These are phyloP conservation scores for Neonectria hederae DNA, from an alignment of 2,329 filamentous ascomycete genomes.

Conservation along the genomic window DNA sequence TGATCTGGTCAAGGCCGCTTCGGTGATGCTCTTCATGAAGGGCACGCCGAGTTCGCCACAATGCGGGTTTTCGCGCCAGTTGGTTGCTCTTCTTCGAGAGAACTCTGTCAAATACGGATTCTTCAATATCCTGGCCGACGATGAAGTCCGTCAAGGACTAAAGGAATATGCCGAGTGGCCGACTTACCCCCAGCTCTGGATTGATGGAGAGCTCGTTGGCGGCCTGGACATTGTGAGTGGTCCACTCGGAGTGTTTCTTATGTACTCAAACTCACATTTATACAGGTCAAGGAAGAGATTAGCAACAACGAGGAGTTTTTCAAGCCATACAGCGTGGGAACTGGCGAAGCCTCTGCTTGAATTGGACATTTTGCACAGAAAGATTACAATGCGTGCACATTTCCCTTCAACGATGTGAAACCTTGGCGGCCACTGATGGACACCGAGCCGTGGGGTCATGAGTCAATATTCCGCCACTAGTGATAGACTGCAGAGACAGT, in stretches of 20 bases:
- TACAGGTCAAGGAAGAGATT: constrained; percentile 91
- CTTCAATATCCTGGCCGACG: constrained; percentile 98
- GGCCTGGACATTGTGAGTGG: constrained; percentile 91
- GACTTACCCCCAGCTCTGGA: constrained; percentile 95
- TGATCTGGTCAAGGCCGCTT: constrained; percentile 91
- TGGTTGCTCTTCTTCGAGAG: constrained; percentile 87
- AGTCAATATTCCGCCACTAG: not conserved
- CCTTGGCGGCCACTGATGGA: constrained; percentile 3
- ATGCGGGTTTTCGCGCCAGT: constrained; percentile 91
- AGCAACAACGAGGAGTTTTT: constrained; percentile 86
- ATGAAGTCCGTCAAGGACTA: constrained; percentile 93
- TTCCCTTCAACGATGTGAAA: constrained; percentile 14
- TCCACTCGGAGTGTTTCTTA: not conserved
- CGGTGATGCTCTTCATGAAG: constrained; percentile 99
- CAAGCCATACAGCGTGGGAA: constrained; percentile 70
- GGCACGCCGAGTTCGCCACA: constrained; percentile 88
- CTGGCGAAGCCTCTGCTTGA: constrained; percentile 52
- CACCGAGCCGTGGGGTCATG: not conserved
- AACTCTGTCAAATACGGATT: constrained; percentile 96
- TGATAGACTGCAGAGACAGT: not conserved
- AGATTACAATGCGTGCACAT: constrained; percentile 4
- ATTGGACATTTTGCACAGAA: constrained; percentile 24
- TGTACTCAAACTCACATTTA: constrained; percentile 31
- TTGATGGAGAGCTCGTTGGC: constrained; percentile 88
- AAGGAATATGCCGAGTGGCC: constrained; percentile 99